Conservation (phyloP, 2,329 filamentous ascomycete species). For the Penicillium sp. region DNA sequence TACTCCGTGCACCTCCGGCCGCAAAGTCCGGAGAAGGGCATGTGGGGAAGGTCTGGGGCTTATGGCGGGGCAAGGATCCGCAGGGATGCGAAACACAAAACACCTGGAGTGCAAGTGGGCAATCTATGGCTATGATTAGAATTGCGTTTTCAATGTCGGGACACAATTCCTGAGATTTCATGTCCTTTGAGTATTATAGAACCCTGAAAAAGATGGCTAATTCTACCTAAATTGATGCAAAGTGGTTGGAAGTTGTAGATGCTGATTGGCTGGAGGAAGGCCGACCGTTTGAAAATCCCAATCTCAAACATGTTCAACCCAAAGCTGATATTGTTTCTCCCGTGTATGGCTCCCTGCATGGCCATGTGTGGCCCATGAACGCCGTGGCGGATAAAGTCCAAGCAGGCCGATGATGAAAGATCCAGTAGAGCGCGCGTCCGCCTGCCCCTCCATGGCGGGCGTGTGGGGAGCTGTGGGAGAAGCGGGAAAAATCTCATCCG, state of each 20-base stretch:
- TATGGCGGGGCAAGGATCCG: slow-evolving; percentile 4
- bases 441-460: background rate
- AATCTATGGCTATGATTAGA: background rate
- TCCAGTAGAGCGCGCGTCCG: background rate
- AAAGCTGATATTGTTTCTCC: slow-evolving; percentile 6
- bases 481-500: slow-evolving; percentile 26
- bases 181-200: background rate
- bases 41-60: slow-evolving; percentile 14
- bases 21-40: background rate
- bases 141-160: background rate
- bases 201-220: background rate
- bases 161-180: background rate
- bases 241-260: background rate
- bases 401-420: slow-evolving; percentile 5
- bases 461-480: slow-evolving; percentile 27
- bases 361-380: background rate
- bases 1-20: slow-evolving; percentile 5
- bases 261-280: background rate
- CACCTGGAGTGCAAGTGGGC: background rate
- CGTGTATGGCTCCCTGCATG: background rate
- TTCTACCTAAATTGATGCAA: background rate
- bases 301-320: background rate
- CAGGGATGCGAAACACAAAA: background rate
- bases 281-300: background rate
- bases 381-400: slow-evolving; percentile 16